Conservation (phyloP, 108 stramenopile genomes). For the Thalassiosira profunda region DNA sequence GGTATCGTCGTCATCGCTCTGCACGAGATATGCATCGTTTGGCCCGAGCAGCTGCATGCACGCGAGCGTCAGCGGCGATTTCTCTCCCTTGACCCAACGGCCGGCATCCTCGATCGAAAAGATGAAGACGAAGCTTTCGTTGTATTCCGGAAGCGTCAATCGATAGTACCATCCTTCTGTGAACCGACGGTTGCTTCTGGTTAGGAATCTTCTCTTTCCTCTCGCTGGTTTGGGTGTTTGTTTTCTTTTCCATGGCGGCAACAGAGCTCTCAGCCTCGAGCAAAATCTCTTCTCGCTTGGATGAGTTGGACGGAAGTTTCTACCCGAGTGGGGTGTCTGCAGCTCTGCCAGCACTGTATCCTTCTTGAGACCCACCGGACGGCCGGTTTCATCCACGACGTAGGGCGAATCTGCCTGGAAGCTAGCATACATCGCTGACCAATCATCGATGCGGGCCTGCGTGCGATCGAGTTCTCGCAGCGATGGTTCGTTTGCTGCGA, state of each 20-base stretch:
- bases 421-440: no score
- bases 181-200: slow-evolving; percentile 62
- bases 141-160: slow-evolving; percentile 67
- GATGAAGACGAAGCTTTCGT: slow-evolving; percentile 84
- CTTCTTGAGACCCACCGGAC: slow-evolving; percentile 15
- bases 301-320: slow-evolving; percentile 82
- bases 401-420: no score
- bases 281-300: slow-evolving; percentile 34
- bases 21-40: slow-evolving; percentile 76
- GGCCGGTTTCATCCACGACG: slow-evolving; percentile 22
- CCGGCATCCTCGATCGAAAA: slow-evolving; percentile 87
- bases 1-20: slow-evolving; percentile 73
- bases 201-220: slow-evolving; percentile 10
- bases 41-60: slow-evolving; percentile 88
- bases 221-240: background rate
- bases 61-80: slow-evolving; percentile 61
- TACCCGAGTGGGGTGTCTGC: slow-evolving; percentile 83
- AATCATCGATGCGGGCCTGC: no score
- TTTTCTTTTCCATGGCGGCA: background rate
- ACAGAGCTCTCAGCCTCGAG: slow-evolving; percentile 1
- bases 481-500: no score
- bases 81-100: slow-evolving; percentile 12
- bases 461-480: no score
- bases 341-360: slow-evolving; percentile 1
- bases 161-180: slow-evolving; percentile 95